Conservation (phyloP, 202 grass and related monocot genomes). For the Setaria viridis region DNA sequence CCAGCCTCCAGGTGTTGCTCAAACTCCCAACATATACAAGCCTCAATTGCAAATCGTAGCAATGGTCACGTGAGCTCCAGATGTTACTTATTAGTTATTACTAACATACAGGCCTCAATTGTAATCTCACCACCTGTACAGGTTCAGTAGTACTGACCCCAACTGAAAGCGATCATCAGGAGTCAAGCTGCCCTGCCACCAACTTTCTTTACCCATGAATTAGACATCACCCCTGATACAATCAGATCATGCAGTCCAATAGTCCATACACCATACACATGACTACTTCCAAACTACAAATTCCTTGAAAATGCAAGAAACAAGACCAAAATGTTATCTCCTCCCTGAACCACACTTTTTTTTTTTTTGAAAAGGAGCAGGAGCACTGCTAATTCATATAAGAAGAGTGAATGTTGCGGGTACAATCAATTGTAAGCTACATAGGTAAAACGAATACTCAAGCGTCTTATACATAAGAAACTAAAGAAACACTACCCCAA, state of each 20-base stretch:
- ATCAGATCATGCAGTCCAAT: background rate
- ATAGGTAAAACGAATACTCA: too few species aligned
- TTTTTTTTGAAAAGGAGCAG: too few species aligned
- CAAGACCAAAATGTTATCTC: slow-evolving; percentile 10
- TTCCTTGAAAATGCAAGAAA: slow-evolving; percentile 5
- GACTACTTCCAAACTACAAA: background rate
- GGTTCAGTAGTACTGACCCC: background rate
- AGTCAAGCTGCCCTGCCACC: background rate
- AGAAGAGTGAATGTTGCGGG: too few species aligned
- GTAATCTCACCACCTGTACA: background rate
- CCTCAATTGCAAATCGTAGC: background rate
- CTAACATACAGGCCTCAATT: too few species aligned
- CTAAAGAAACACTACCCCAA: too few species aligned
- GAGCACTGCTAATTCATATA: too few species aligned
- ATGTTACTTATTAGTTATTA: background rate
- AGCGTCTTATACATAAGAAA: too few species aligned
- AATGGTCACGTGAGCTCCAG: background rate
- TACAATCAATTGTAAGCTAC: too few species aligned
- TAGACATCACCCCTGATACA: background rate
- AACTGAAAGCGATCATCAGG: background rate
- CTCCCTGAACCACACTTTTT: background rate
- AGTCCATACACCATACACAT: background rate
- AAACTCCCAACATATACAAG: background rate
- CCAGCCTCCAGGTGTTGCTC: background rate
- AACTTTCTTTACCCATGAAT: slow-evolving; percentile 11